Evolutionary conservation across 345 rosid species (phyloP).

Genomic region (Clarkia xantiana): DNA sequence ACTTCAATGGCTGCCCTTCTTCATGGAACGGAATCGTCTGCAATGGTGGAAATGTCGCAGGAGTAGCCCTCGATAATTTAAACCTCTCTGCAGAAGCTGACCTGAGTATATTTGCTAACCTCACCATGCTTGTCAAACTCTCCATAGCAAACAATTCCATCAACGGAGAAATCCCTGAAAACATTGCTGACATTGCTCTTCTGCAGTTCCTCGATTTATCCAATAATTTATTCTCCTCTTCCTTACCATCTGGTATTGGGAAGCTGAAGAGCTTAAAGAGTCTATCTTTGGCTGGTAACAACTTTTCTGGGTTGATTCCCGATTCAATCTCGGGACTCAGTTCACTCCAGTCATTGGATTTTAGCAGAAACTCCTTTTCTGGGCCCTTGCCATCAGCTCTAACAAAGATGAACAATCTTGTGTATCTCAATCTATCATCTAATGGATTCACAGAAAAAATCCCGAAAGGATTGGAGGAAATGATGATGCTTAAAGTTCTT

Average conservation of each 20-base stretch:
- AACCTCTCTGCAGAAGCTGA: slow-evolving; percentile 72
- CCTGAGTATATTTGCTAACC: slow-evolving; percentile 63
- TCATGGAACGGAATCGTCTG: slow-evolving; percentile 95
- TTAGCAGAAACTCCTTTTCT: slow-evolving; percentile 73
- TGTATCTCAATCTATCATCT: slow-evolving; percentile 58
- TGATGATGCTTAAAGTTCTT: slow-evolving; percentile 54
- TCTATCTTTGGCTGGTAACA: slow-evolving; percentile 74
- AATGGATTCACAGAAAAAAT: slow-evolving; percentile 48
- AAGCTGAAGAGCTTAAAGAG: slow-evolving; percentile 50
- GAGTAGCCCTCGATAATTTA: slow-evolving; percentile 64
- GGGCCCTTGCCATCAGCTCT: slow-evolving; percentile 52
- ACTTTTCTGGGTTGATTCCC: slow-evolving; percentile 72
- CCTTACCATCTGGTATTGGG: slow-evolving; percentile 52
- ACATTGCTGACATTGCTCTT: slow-evolving; percentile 45
- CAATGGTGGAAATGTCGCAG: slow-evolving; percentile 84
- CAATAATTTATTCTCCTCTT: slow-evolving; percentile 52
- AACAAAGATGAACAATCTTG: slow-evolving; percentile 43
- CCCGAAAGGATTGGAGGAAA: slow-evolving; percentile 64
- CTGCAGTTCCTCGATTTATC: slow-evolving; percentile 78
- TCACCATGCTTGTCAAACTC: slow-evolving; percentile 76
- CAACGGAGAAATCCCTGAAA: slow-evolving; percentile 49
- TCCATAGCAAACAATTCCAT: slow-evolving; percentile 88
- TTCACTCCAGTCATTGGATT: slow-evolving; percentile 69
- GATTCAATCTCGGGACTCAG: slow-evolving; percentile 51
- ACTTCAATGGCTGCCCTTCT: slow-evolving; percentile 91